Conservation (phyloP, 2,329 filamentous ascomycete species). For the Hymenoscyphus repandus region DNA sequence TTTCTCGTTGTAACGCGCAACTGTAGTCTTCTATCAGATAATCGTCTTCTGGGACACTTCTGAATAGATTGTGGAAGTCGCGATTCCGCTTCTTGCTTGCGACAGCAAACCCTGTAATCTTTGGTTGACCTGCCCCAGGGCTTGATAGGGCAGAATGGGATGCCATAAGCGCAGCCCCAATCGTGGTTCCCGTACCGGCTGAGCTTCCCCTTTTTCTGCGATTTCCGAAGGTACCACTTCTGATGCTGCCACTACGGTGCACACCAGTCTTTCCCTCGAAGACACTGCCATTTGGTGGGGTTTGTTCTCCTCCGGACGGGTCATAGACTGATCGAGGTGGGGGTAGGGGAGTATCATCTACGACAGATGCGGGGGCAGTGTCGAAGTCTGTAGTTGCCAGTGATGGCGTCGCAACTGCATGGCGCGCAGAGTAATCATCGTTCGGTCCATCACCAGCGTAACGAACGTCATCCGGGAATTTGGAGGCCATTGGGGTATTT, state of each 20-base stretch:
- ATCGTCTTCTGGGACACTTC: constrained; percentile 95
- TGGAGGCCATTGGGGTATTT: constrained; percentile 52
- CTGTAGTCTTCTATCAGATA: constrained; percentile 98
- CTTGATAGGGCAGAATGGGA: constrained; percentile 65
- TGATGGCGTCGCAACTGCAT: constrained; percentile 1
- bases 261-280: constrained; percentile 53
- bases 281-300: constrained; percentile 60
- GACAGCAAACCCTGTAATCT: constrained; percentile 90
- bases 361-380: constrained; percentile 12
- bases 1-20: constrained; percentile 91
- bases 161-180: constrained; percentile 68
- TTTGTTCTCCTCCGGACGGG: constrained; percentile 50
- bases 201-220: constrained; percentile 82
- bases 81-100: constrained; percentile 94
- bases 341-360: constrained; percentile 21
- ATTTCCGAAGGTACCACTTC: constrained; percentile 48
- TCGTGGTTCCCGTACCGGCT: constrained; percentile 50
- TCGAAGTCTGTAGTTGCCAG: constrained; percentile 19
- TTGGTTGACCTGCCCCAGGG: constrained; percentile 56
- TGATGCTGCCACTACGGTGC: constrained; percentile 58
- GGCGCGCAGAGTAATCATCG: constrained; percentile 17
- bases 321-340: constrained; percentile 49
- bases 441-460: constrained; percentile 23
- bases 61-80: constrained; percentile 90
- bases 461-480: constrained; percentile 40